These are phyloP conservation scores for Coprinellus micaceus DNA, from an alignment of 768 basidiomycete species.

Conservation along the genomic window DNA sequence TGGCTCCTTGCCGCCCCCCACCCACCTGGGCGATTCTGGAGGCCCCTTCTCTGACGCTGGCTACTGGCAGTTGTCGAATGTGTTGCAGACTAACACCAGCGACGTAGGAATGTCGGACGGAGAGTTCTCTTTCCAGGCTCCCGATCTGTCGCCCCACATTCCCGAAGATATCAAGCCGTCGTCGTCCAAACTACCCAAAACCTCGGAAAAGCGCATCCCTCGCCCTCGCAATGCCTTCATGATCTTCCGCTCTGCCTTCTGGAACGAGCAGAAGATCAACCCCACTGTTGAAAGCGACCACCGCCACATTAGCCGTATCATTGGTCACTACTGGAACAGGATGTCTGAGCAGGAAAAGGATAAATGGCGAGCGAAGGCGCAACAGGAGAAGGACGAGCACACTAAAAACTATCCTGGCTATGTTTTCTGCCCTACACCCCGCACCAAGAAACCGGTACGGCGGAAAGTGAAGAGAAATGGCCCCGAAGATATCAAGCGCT, in stretches of 20 bases:
- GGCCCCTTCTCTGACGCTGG: no score
- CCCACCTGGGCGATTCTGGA: no score
- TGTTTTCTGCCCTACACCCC: constrained; percentile 45
- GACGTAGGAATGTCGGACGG: no score
- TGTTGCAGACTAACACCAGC: no score
- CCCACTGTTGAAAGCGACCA: constrained; percentile 53
- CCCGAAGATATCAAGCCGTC: neutral
- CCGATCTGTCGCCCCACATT: no score
- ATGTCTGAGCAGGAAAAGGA: constrained; percentile 48
- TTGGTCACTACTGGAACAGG: constrained; percentile 52
- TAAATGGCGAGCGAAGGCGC: constrained; percentile 48
- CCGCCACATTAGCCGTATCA: constrained; percentile 54
- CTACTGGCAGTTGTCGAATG: no score
- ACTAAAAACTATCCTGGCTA: constrained; percentile 48
- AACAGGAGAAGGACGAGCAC: constrained; percentile 50
- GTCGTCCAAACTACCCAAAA: neutral
- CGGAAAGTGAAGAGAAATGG: constrained; percentile 53
- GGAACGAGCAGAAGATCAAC: constrained; percentile 45
- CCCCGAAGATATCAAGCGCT: constrained; percentile 44
- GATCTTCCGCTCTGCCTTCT: constrained; percentile 61
- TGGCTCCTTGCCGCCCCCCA: no score
- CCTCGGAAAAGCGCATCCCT: constrained; percentile 44
- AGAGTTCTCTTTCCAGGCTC: neutral
- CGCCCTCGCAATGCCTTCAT: constrained; percentile 87
- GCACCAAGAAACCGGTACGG: constrained; percentile 42